Evolutionary conservation across 805 yeast genomes (phyloP).

Genomic region (Spencermartinsiella europaea): DNA sequence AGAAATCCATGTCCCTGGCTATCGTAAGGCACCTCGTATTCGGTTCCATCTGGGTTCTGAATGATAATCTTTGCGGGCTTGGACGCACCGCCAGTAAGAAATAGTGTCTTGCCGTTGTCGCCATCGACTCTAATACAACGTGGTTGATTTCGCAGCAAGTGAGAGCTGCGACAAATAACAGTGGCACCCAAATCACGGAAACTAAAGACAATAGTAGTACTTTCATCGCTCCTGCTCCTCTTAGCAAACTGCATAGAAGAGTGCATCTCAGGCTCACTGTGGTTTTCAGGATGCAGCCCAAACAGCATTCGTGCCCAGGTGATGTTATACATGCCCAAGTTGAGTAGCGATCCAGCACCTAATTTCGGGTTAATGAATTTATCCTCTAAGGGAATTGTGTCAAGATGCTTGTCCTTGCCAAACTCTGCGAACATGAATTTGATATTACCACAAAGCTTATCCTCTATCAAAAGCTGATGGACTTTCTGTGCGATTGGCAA

Average conservation of each 20-base stretch:
- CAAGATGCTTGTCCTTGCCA: constrained; percentile 1
- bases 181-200: background rate
- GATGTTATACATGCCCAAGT: background rate
- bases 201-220: background rate
- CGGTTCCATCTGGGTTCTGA: background rate
- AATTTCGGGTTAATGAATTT: background rate
- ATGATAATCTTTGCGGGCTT: background rate
- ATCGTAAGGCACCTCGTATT: background rate
- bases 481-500: background rate
- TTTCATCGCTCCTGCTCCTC: background rate
- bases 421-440: background rate
- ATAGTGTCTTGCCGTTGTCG: background rate
- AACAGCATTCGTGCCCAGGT: background rate
- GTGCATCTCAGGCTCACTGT: background rate
- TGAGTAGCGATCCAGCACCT: constrained; percentile 1
- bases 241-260: background rate
- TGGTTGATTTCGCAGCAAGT: background rate
- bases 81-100: background rate
- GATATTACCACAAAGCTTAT: background rate
- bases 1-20: no score
- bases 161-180: background rate
- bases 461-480: background rate
- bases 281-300: no score
- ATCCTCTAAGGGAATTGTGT: background rate
- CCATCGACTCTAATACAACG: background rate